Base-by-base conservation (phyloP, 164 flowering plant genomes). In the Kalanchoe fedtschenkoi region DNA sequence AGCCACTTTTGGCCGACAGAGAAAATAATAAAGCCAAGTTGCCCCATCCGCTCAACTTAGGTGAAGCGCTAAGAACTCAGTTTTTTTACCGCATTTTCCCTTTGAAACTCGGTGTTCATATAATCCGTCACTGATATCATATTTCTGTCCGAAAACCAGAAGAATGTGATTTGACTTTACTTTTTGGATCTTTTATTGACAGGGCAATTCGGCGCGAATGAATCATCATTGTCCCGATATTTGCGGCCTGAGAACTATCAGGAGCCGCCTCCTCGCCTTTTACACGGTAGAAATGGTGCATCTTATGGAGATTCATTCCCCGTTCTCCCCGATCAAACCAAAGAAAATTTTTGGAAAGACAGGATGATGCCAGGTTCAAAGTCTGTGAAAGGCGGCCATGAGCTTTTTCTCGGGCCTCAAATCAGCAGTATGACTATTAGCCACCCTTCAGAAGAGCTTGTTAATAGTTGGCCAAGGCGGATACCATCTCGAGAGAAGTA, bases 121-220 rank as follows among this genome's bases (percentile, higher is more conserved):
- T 26, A 51, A 47, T 21, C 24, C 8, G 28, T 47, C 19, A 1
- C 21, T 44, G 51, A 44, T 13, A 47, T 47, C 2, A 22, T 22
- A 11, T 8, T 2, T 47, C 22, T 10, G 10, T 47, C 14, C 24
- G n/a, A n/a, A n/a, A n/a, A n/a, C n/a, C n/a, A n/a, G n/a, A n/a
- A n/a, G n/a, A n/a, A n/a, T n/a, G n/a, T n/a, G 33, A 44, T 29
- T 70, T 24, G 37, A 47, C 7, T 39, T 38, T 19, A 33, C 55
- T 26, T 13, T 64, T 22, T 60, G 28, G 56, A 9, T 51, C 32
- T 17, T 53, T 6, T 65, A 19, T 62, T 69, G 53, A 34, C 78
- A 82, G 87, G 75, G 67, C 54, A 73, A 34, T 32, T 68, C 38
- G 74, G 68, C 69, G 60, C 62, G 62, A 75, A 57, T 56, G 37